These are phyloP conservation scores for Coemansia erecta DNA, from an alignment of 192 early-diverging fungal species.

Conservation along the genomic window DNA sequence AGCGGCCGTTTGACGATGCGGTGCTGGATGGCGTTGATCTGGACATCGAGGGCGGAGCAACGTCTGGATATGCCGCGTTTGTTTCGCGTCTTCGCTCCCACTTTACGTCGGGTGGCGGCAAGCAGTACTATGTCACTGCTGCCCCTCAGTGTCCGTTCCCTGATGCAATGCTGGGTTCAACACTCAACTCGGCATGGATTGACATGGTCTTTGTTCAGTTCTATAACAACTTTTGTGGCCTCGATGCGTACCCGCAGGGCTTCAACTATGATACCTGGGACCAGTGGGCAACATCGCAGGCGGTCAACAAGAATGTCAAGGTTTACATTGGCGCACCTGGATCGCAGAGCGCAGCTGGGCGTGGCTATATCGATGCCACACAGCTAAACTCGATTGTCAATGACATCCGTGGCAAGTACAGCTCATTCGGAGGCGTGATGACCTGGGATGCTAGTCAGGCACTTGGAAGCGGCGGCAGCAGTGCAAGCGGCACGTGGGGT, in stretches of 20 bases:
- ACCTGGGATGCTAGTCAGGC: constrained; percentile 59
- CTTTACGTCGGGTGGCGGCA: constrained; percentile 46
- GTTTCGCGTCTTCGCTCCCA: constrained; percentile 48
- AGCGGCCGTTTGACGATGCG: constrained; percentile 61
- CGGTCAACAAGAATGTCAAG: constrained; percentile 59
- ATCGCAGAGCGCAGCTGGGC: constrained; percentile 54
- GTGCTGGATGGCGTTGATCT: constrained; percentile 64
- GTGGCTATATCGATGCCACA: constrained; percentile 51
- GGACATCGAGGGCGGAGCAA: constrained; percentile 58
- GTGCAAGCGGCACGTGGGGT: constrained; percentile 41
- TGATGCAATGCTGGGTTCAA: constrained; percentile 56
- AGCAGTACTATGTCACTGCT: constrained; percentile 57
- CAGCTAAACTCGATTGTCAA: constrained; percentile 43
- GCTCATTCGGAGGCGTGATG: constrained; percentile 69
- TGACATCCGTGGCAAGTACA: constrained; percentile 36
- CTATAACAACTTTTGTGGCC: constrained; percentile 67
- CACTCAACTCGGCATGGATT: constrained; percentile 60
- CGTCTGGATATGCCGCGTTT: constrained; percentile 54
- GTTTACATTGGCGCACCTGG: constrained; percentile 60
- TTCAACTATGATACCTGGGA: constrained; percentile 65
- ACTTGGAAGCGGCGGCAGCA: constrained; percentile 20
- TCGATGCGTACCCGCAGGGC: constrained; percentile 44
- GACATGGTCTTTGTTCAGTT: constrained; percentile 67
- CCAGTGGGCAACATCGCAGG: constrained; percentile 57
- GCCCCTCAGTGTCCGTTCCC: constrained; percentile 66